Evolutionary conservation across 2,329 filamentous ascomycete species (phyloP).

Genomic region (Graphilbum ipis-grandicollis): DNA sequence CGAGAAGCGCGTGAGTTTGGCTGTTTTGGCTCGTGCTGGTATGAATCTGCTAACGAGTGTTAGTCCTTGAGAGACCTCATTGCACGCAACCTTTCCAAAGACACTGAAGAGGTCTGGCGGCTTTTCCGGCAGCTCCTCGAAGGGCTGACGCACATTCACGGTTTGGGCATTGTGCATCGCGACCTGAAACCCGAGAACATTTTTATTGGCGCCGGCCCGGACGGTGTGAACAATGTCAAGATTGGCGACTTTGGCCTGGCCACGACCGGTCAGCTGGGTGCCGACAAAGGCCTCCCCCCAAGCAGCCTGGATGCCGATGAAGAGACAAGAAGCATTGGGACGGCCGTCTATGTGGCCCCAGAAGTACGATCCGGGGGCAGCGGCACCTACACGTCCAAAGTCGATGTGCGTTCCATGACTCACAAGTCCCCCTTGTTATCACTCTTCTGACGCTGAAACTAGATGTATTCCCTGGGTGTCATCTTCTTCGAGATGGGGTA

Average conservation of each 20-base stretch:
- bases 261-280: conserved; percentile 53
- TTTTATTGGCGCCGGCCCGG: conserved; percentile 55
- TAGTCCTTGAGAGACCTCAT: conserved; percentile 81
- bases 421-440: too few species aligned
- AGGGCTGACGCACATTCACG: conserved; percentile 77
- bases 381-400: conserved; percentile 77
- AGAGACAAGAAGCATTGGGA: conserved; percentile 56
- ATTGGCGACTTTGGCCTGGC: conserved; percentile 95
- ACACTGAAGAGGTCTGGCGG: conserved; percentile 69
- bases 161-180: conserved; percentile 80
- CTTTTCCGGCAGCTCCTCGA: conserved; percentile 84
- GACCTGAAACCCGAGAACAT: conserved; percentile 96
- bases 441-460: background rate
- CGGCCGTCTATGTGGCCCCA: conserved; percentile 82
- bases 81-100: conserved; percentile 52
- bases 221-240: conserved; percentile 74
- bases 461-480: conserved; percentile 93
- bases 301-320: conserved; percentile 34
- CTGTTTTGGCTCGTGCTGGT: background rate
- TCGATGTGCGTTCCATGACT: conserved; percentile 61
- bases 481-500: conserved; percentile 99
- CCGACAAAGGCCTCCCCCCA: conserved; percentile 1
- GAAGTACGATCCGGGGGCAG: conserved; percentile 64
- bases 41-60: background rate
- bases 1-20: conserved; percentile 53